Percentiles rank a stretch among this genome's conserved stretches.
phyloP scores from a whole-genome alignment of 345 rosid species.

The Gossypium mustelinum region DNA sequence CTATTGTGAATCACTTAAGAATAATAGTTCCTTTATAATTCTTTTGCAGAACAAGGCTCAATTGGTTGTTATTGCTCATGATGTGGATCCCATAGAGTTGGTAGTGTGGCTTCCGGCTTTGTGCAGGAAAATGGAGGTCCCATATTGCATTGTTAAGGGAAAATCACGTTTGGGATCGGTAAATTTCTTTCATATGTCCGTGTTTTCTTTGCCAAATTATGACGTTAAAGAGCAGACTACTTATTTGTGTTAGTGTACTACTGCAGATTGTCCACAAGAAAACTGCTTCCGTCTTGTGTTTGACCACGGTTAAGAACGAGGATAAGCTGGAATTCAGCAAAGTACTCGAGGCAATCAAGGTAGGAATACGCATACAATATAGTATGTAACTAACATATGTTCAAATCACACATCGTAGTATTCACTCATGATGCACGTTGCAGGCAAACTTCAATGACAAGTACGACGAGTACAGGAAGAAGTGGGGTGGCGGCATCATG shows the following conservation, averaged over 20 bases:
- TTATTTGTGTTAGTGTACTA: neutral
- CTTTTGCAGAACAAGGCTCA: constrained; percentile 65
- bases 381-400: neutral
- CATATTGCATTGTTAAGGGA: constrained; percentile 79
- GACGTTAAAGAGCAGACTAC: neutral
- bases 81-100: constrained; percentile 82
- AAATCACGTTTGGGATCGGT: constrained; percentile 75
- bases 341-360: constrained; percentile 78
- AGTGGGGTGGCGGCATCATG: constrained; percentile 88
- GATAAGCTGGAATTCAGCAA: constrained; percentile 78
- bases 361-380: constrained; percentile 5
- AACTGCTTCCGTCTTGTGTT: constrained; percentile 45
- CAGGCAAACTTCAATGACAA: constrained; percentile 77
- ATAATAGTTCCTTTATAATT: neutral
- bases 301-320: constrained; percentile 76
- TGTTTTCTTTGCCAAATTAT: neutral
- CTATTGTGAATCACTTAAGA: neutral
- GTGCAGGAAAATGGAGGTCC: constrained; percentile 86
- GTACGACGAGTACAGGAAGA: constrained; percentile 72
- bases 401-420: neutral
- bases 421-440: neutral
- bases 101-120: constrained; percentile 87
- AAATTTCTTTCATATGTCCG: neutral
- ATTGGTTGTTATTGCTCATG: constrained; percentile 75
- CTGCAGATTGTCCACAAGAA: constrained; percentile 53